A percentile compares a stretch with the other conserved stretches of the same genome.
These are phyloP conservation scores for Nasturtium officinale DNA, from an alignment of 345 rosid species.

Conservation along the genomic window DNA sequence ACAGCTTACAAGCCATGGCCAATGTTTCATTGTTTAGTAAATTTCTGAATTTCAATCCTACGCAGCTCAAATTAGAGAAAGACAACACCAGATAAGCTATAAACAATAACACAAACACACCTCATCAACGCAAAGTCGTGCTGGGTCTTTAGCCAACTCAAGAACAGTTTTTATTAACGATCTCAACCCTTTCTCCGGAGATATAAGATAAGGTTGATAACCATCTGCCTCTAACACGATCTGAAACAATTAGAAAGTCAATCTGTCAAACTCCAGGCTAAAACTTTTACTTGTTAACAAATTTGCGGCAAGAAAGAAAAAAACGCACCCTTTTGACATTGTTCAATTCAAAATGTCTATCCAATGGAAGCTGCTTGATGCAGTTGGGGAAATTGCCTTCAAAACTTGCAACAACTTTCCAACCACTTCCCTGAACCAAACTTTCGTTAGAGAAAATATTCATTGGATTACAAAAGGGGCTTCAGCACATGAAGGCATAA, in stretches of 20 bases:
- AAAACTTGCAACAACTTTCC: slow-evolving; percentile 94
- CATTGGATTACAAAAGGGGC: neutral
- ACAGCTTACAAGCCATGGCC: slow-evolving; percentile 22
- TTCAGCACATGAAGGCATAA: slow-evolving; percentile 10
- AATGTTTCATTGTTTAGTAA: slow-evolving; percentile 15
- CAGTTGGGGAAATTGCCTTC: slow-evolving; percentile 91
- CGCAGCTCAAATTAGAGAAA: slow-evolving; percentile 20
- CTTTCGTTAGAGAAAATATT: slow-evolving; percentile 1
- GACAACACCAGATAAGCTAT: slow-evolving; percentile 8
- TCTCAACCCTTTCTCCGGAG: slow-evolving; percentile 82
- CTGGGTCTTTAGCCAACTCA: slow-evolving; percentile 81
- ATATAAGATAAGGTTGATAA: slow-evolving; percentile 84
- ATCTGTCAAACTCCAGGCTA: slow-evolving; percentile 22
- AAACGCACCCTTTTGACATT: slow-evolving; percentile 84
- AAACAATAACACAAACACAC: slow-evolving; percentile 43
- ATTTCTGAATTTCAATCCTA: slow-evolving; percentile 13
- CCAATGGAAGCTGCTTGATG: slow-evolving; percentile 91
- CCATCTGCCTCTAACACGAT: slow-evolving; percentile 87
- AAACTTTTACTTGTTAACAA: neutral
- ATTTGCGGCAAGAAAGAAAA: neutral
- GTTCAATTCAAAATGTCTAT: slow-evolving; percentile 83
- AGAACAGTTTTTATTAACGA: slow-evolving; percentile 75
- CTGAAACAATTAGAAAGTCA: slow-evolving; percentile 43
- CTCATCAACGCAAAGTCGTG: slow-evolving; percentile 81
- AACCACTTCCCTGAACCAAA: slow-evolving; percentile 81